phyloP scores from a whole-genome alignment of 2,329 filamentous ascomycete species.

The Knufia petricola region DNA sequence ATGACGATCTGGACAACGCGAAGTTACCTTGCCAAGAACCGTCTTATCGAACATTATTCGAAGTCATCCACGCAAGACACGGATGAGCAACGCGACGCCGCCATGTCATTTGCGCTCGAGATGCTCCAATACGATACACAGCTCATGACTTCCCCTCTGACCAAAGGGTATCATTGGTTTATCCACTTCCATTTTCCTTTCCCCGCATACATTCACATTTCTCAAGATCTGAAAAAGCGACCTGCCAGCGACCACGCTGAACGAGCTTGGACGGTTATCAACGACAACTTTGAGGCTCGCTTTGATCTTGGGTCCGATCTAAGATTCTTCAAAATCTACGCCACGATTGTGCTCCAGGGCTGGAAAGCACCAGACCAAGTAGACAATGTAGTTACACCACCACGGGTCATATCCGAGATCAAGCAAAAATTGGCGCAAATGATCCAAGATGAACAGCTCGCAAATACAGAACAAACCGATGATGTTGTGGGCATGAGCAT shows the following conservation, averaged over 20 bases:
- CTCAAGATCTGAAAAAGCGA: conserved; percentile 33
- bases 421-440: conserved; percentile 20
- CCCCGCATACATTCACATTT: conserved; percentile 39
- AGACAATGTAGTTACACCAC: conserved; percentile 17
- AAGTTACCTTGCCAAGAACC: conserved; percentile 38
- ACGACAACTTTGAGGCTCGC: conserved; percentile 36
- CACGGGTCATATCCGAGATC: conserved; percentile 27
- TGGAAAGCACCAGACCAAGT: conserved; percentile 30
- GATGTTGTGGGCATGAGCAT: conserved; percentile 8
- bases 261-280: conserved; percentile 37
- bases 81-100: conserved; percentile 26
- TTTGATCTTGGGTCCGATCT: not conserved
- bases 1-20: conserved; percentile 41
- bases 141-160: conserved; percentile 34
- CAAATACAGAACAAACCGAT: conserved; percentile 7
- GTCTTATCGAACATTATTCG: conserved; percentile 41
- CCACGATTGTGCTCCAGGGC: conserved; percentile 32
- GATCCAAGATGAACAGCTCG: conserved; percentile 1
- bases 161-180: conserved; percentile 36
- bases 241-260: conserved; percentile 29
- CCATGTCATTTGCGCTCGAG: conserved; percentile 25
- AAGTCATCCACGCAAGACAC: conserved; percentile 20
- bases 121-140: conserved; percentile 42
- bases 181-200: conserved; percentile 39
- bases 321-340: conserved; percentile 27